Base-by-base conservation (phyloP, 306 rosid genomes). In the Astragalus glycyphyllos region DNA sequence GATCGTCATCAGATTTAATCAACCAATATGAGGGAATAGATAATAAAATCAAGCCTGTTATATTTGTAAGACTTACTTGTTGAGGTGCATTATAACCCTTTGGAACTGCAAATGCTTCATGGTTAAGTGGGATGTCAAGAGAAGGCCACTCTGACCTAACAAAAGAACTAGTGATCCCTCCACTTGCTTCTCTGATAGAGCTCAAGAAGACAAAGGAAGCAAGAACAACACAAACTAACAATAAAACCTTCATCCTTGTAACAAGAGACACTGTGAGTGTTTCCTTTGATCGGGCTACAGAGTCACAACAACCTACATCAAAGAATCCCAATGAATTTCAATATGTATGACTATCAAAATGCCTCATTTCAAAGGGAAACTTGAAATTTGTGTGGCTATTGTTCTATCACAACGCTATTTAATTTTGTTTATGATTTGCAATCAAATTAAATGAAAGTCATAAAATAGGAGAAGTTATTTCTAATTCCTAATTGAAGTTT, bases 21-120 rank as follows among this genome's bases (percentile, higher is more conserved):
- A 1, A 20, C 23, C 23, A 20, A 20, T 20, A 20, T 20, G 23
- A 20, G 23, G 6, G 3, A 8, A 59, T 23, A n/a, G 49, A 2
- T 40, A 71, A 34, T 23, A 79, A 62, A 44, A 53, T 29, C 63
- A 11, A 11, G 7, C 10, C 2, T 17, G 61, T 15, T 38, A 16
- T n/a, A 46, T 46, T 26, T 26, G 72, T 6, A 55, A 29, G 56
- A 70, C 82, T 74, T 79, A 90, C 98, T 81, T 94, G 99, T 72
- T 94, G 97, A 68, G 99, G 97, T 37, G 95, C 95, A 79, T 94
- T 94, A 31, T 84, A 60, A 77, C 95, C 96, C 46, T 80, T 73
- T 35, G 98, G 95, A 65, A 86, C 79, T 15, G 87, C 80, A 77
- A 94, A 83, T 14, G 59, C 96, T 79, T 87, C 80, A 50, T 91